Evolutionary conservation across 2,329 filamentous ascomycete species (phyloP), one percentile per base, ranked within the genome.

Genomic region (Verticillium longisporum): DNA sequence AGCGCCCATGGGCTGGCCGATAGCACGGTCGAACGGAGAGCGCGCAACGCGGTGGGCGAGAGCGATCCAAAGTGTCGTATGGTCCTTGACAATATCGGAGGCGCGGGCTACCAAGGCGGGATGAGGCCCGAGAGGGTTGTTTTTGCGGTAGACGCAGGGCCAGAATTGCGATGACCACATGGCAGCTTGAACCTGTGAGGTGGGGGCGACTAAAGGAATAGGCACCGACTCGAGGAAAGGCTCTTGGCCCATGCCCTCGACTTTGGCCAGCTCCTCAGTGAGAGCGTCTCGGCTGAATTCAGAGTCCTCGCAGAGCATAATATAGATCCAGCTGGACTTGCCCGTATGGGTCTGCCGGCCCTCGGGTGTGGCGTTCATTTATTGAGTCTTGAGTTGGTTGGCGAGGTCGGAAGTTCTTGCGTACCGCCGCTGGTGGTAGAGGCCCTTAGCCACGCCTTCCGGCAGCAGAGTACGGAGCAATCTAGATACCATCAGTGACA

Each of bases 131-230:
- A 92, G 90, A 2, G 91, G 91, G 70, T 95, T 95, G 66, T 89
- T 93, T 77, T 92, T 92, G 65, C 91, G 88, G 76, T 95, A 96
- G 57, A 93, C 85, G 1, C 88, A 89, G 13, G 91, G 91, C 91
- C 91, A 96, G 73, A 91, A 94, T 67, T 88, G 82, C 37, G 83
- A 79, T 32, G 86, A 88, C 90, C 90, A 95, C 71, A 85, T 78
- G 32, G 83, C 84, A 9, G 91, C 90, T 72, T 94, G 90, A 45
- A 88, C 80, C 66, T 88, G 84, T 3, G 89, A 93, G 5, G 88
- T 92, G 1, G 91, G 91, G 31, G 90, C 83, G 55, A 91, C 77
- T 32, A 88, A 78, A 6, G 91, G 91, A 13, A 95, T 88, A 0
- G 86, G 83, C 60, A 91, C 84, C 60, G 80, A 81, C 59, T 82